phyloP scores from a whole-genome alignment of 2,329 filamentous ascomycete genomes.

The Tolypocladium endophyticum region DNA sequence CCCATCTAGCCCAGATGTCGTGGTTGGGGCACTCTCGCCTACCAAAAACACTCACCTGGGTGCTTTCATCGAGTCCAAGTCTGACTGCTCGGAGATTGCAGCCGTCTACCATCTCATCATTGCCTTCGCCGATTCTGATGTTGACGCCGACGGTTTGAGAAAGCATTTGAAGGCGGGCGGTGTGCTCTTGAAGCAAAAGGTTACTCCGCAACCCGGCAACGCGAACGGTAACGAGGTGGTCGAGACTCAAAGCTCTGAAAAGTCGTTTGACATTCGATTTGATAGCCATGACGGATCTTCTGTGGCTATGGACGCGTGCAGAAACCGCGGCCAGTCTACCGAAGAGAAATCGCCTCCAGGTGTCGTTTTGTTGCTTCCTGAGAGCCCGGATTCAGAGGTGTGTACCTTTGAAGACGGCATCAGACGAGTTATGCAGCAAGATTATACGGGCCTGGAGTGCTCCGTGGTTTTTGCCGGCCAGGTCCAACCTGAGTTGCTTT shows the following conservation, averaged over 20 bases:
- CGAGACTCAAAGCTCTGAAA: neutral
- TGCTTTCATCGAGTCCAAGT: constrained; percentile 17
- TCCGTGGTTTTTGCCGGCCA: constrained; percentile 3
- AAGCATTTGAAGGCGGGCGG: constrained; percentile 18
- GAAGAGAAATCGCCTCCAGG: neutral
- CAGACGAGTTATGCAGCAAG: neutral
- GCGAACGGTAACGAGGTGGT: neutral
- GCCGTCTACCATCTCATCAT: constrained; percentile 24
- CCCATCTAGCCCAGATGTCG: neutral
- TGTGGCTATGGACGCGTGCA: constrained; percentile 1
- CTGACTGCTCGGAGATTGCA: constrained; percentile 9
- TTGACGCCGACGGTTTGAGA: constrained; percentile 8
- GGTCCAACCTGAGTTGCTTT: constrained; percentile 7
- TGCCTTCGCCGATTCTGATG: constrained; percentile 5
- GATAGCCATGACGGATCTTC: neutral
- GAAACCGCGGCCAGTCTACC: neutral
- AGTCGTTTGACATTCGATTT: neutral
- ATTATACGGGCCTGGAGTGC: neutral
- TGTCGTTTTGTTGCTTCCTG: constrained; percentile 9
- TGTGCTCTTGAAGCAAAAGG: constrained; percentile 12
- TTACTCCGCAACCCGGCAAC: neutral
- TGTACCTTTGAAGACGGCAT: neutral
- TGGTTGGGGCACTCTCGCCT: constrained; percentile 1
- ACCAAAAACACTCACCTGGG: constrained; percentile 8
- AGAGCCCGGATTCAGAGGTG: neutral